Percentiles rank a stretch among this genome's conserved stretches.
These are phyloP conservation scores for Hermanozyma aechmeae DNA, from an alignment of 805 yeast genomes.

Conservation along the genomic window DNA sequence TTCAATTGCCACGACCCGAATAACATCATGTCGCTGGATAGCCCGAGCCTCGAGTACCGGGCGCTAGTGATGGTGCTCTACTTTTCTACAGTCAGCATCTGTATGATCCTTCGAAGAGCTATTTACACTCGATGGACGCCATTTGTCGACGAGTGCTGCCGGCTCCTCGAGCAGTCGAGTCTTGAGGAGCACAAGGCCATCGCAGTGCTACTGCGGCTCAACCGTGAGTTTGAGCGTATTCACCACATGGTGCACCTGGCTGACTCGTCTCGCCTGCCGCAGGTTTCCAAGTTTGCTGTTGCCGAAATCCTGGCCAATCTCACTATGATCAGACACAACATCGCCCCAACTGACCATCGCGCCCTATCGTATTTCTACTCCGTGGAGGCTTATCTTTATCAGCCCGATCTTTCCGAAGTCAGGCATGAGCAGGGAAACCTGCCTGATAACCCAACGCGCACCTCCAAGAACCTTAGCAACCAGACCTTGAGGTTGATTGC, in stretches of 20 bases:
- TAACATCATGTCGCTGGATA: not conserved
- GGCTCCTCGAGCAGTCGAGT: slow-evolving; percentile 30
- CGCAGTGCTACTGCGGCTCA: slow-evolving; percentile 51
- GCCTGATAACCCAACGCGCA: not conserved
- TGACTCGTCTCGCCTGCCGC: slow-evolving; percentile 15
- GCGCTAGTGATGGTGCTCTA: slow-evolving; percentile 51
- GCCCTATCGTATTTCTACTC: slow-evolving; percentile 46
- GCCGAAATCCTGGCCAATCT: slow-evolving; percentile 43
- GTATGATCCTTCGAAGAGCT: slow-evolving; percentile 57
- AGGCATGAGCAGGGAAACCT: slow-evolving; percentile 1
- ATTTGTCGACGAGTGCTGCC: slow-evolving; percentile 54
- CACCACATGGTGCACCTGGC: slow-evolving; percentile 39
- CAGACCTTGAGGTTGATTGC: slow-evolving; percentile 35
- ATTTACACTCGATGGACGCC: slow-evolving; percentile 56
- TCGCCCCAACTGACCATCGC: slow-evolving; percentile 30
- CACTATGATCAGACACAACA: slow-evolving; percentile 25
- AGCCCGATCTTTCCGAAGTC: slow-evolving; percentile 33
- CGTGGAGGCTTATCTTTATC: slow-evolving; percentile 59
- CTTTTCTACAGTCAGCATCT: slow-evolving; percentile 50
- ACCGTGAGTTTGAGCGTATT: slow-evolving; percentile 52
- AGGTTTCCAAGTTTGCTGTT: slow-evolving; percentile 29
- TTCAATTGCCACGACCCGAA: too few relatives aligned
- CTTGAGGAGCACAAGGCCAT: slow-evolving; percentile 28
- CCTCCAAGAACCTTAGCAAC: slow-evolving; percentile 9
- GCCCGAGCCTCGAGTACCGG: slow-evolving; percentile 33